Base-by-base conservation (phyloP, 441 rosid species). In the Viola pubescens region DNA sequence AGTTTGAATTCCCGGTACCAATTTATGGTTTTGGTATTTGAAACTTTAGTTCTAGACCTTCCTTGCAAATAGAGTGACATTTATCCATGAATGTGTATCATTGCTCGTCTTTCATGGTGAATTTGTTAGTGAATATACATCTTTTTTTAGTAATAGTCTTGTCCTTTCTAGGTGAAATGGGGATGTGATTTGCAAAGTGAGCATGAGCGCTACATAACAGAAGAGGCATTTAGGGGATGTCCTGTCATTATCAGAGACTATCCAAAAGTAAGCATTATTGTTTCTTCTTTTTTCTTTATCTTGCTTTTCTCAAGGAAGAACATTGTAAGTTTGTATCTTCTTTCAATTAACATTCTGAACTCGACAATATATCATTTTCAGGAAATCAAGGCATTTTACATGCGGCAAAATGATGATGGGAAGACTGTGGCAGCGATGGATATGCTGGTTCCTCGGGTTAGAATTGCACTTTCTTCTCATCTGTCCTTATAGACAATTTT, bases 341-440 rank as follows among this genome's bases (percentile, higher is more conserved):
- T 39, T 48, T 11, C 3, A 8, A 26, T 14, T 51, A 39, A 43
- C 50, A 52, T 52, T 59, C 43, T 69, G 52, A 41, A 50, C 46
- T 62, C 58, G 41, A 54, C 10, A 43, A 59, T 54, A 19, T 63
- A 44, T 64, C 62, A 60, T 59, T 70, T 37, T 38, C 75, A 83
- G 91, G 98, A 87, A 61, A 94, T 94, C 66, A 94, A 94, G 71
- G 98, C 98, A 48, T 94, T 94, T 72, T 94, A 89, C 72, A 89
- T 94, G 98, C 84, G 97, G 56, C 86, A 86, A 79, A 94, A 94
- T 66, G 91, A 88, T 58, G 98, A 94, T 65, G 96, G 96, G 40
- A 89, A 82, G 78, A 94, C 97, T 37, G 98, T 94, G 53, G 98
- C 98, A 26, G 98, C 98, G 37, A 94, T 94, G 97, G 98, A 94